phyloP scores from a whole-genome alignment of 2,329 filamentous ascomycete species.

The Tolypocladium nubicola region DNA sequence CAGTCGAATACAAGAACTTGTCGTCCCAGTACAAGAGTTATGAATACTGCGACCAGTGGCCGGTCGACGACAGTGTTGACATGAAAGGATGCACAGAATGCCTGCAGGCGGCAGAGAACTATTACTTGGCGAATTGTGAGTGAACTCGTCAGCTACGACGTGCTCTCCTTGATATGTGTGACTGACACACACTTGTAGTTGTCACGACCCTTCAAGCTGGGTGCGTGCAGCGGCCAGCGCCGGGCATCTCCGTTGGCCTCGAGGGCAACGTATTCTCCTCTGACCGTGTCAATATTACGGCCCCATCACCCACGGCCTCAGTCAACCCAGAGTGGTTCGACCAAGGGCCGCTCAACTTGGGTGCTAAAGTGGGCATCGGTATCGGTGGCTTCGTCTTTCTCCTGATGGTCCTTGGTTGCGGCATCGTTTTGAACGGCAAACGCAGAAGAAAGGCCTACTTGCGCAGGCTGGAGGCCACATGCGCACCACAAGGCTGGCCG shows the following conservation, averaged over 20 bases:
- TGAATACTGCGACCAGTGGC: conserved; percentile 44
- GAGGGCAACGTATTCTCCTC: conserved; percentile 42
- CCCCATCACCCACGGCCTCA: conserved; percentile 29
- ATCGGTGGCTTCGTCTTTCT: conserved; percentile 38
- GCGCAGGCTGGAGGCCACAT: conserved; percentile 31
- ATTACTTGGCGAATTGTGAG: conserved; percentile 45
- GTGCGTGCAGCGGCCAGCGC: conserved; percentile 39
- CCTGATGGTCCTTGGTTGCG: conserved; percentile 37
- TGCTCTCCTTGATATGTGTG: neutral
- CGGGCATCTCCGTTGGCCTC: conserved; percentile 37
- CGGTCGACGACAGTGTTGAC: conserved; percentile 23
- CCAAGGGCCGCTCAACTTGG: conserved; percentile 36
- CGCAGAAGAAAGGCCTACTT: conserved; percentile 43
- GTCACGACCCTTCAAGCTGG: conserved; percentile 42
- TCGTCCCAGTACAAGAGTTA: conserved; percentile 33
- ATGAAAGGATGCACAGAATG: conserved; percentile 34
- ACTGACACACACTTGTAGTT: conserved; percentile 22
- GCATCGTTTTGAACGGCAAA: conserved; percentile 45
- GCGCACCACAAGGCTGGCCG: conserved; percentile 30
- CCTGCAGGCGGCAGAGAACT: conserved; percentile 23
- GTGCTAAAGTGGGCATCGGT: conserved; percentile 47
- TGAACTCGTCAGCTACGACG: neutral
- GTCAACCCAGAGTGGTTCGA: conserved; percentile 29
- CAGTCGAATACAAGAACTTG: conserved; percentile 39
- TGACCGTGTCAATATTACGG: conserved; percentile 36